Evolutionary conservation across 345 rosid genomes (phyloP), one percentile per base, ranked within the genome.

Genomic region (Populus tremula): DNA sequence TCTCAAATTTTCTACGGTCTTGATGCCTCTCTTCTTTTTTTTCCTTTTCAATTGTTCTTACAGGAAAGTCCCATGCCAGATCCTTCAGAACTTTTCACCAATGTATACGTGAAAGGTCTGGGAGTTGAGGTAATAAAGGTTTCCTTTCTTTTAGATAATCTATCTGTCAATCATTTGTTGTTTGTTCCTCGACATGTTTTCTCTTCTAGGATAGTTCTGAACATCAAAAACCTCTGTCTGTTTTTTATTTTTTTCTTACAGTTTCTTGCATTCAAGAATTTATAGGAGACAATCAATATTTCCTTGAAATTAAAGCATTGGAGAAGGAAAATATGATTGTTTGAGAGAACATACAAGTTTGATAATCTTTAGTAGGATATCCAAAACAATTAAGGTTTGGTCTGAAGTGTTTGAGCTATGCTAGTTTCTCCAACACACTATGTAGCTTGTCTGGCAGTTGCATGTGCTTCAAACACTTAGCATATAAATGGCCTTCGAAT

Each of bases 31-130:
- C 9, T 61, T 35, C 35, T 72, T 8, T 5, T 61, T 35, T 35
- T 72, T 76, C 27, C 41, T 80, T 67, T 63, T 39, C 39, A 71
- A 79, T 38, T 62, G 45, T 67, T 27, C 45, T 74, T 79, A 71
- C 97, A 93, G 99, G 99, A 96, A 82, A 88, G 92, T 85, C 93
- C 98, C 72, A 88, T 96, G 95, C 99, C 99, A 23, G 95, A 93
- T 27, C 84, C 98, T 49, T 86, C 92, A 13, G 98, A 92, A 80
- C 97, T 96, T 61, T 96, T 89, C 75, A 78, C 91, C 67, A 90
- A 96, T 77, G 97, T 96, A 63, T 90, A 91, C 65, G 91, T 69
- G 49, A 93, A 96, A 80, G 98, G 97, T 71, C 78, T 67, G 53
- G 97, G 97, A 75, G 76, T 77, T 63, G 98, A 92, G 98, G 98